phyloP scores from a whole-genome alignment of 75 land plant genomes.

The Pinus taeda region DNA sequence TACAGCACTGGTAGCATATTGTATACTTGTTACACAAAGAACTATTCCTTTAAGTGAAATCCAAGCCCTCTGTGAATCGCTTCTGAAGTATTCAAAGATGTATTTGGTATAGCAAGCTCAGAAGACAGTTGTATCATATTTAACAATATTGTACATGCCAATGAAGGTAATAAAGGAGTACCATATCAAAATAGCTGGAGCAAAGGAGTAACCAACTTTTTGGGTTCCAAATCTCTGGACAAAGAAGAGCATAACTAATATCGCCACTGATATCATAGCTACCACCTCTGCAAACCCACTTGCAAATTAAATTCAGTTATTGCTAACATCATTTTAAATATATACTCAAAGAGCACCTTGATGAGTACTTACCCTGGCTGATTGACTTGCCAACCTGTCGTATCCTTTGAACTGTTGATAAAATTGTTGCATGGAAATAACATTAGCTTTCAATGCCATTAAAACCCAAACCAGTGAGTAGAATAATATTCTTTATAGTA shows the following conservation, averaged over 20 bases:
- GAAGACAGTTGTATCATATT: slow-evolving; percentile 32
- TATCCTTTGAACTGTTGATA: slow-evolving; percentile 73
- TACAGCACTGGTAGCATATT: neutral
- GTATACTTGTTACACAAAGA: slow-evolving; percentile 39
- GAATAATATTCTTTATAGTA: too few relatives aligned
- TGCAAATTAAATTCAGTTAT: neutral
- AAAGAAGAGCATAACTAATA: slow-evolving; percentile 35
- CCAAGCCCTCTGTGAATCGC: slow-evolving; percentile 31
- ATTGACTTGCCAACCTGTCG: slow-evolving; percentile 21
- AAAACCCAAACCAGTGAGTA: too few relatives aligned
- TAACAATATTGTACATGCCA: slow-evolving; percentile 35
- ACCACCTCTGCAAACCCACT: slow-evolving; percentile 26
- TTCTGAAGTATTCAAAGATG: slow-evolving; percentile 31
- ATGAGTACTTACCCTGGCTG: neutral
- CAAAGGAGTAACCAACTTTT: slow-evolving; percentile 50
- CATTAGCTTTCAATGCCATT: too few relatives aligned
- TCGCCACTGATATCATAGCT: slow-evolving; percentile 23
- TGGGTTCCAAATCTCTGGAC: slow-evolving; percentile 50
- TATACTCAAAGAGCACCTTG: too few relatives aligned
- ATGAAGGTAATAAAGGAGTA: slow-evolving; percentile 28
- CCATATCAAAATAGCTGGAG: slow-evolving; percentile 39
- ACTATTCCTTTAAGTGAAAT: slow-evolving; percentile 52
- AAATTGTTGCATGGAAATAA: slow-evolving; percentile 20
- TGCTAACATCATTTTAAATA: neutral
- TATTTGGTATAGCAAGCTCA: slow-evolving; percentile 41